These are phyloP conservation scores for Fusarium sp. DNA, from an alignment of 2,329 filamentous ascomycete species.

Conservation along the genomic window DNA sequence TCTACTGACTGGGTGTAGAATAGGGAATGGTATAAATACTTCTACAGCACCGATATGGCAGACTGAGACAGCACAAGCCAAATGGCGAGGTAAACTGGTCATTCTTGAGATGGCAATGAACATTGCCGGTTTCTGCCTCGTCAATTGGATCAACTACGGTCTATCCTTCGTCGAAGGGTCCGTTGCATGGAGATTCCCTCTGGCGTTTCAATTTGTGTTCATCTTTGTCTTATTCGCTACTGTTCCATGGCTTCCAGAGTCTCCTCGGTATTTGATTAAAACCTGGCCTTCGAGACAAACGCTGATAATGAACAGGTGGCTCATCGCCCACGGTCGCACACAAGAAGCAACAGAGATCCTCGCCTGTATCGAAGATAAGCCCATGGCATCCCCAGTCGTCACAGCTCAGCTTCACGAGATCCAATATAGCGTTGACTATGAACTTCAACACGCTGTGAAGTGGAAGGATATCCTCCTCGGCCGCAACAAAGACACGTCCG, in stretches of 20 bases:
- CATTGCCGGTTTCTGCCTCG: slow-evolving; percentile 24
- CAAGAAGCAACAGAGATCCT: slow-evolving; percentile 19
- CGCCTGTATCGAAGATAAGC: slow-evolving; percentile 18
- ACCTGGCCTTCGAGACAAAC: too few species aligned
- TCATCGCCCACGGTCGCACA: slow-evolving; percentile 5
- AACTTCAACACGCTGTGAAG: slow-evolving; percentile 7
- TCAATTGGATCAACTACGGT: slow-evolving; percentile 53
- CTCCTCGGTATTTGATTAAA: not conserved
- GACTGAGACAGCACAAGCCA: slow-evolving; percentile 16
- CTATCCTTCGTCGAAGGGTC: slow-evolving; percentile 46
- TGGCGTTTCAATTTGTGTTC: slow-evolving; percentile 58
- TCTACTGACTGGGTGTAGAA: not conserved
- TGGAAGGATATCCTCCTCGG: slow-evolving; percentile 4
- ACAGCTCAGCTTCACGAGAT: slow-evolving; percentile 17
- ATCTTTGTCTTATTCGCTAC: slow-evolving; percentile 45
- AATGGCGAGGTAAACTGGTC: slow-evolving; percentile 13
- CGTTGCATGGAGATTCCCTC: slow-evolving; percentile 54
- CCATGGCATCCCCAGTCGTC: not conserved
- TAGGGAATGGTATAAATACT: slow-evolving; percentile 46
- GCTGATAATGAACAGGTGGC: not conserved
- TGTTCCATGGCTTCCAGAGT: slow-evolving; percentile 41
- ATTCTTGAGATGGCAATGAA: slow-evolving; percentile 23
- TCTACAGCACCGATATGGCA: slow-evolving; percentile 23
- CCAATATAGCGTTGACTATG: slow-evolving; percentile 18
- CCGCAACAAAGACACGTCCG: not conserved